Evolutionary conservation across 768 basidiomycete genomes (phyloP).

Genomic region (Fomitopsis serialis): DNA sequence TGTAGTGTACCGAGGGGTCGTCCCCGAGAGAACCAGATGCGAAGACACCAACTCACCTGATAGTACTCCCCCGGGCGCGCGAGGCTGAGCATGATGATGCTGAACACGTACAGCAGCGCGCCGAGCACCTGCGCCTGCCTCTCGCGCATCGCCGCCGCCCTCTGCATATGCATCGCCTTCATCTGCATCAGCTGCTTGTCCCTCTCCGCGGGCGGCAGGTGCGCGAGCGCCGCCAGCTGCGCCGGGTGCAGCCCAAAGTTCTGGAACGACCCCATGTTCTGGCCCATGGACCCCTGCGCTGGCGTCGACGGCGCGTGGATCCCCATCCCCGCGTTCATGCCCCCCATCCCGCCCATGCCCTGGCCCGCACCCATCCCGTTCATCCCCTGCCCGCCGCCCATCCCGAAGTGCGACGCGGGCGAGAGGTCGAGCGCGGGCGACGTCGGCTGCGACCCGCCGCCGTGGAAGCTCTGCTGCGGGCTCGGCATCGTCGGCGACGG

Average conservation of each 20-base stretch:
- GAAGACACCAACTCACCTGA: too few species aligned
- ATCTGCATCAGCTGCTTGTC: conserved; percentile 3
- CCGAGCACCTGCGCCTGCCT: conserved; percentile 8
- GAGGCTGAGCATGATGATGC: too few species aligned
- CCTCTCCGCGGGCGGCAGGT: conserved; percentile 26
- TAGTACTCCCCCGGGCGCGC: too few species aligned
- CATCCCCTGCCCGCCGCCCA: not conserved
- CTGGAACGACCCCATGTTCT: conserved; percentile 3
- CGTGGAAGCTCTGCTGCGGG: conserved; percentile 6
- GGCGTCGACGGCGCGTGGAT: not conserved
- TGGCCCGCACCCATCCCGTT: not conserved
- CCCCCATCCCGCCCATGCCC: not conserved
- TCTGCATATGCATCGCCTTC: conserved; percentile 24
- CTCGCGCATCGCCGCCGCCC: conserved; percentile 14
- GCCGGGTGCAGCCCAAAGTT: not conserved
- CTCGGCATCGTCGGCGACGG: conserved; percentile 6
- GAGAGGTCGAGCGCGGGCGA: not conserved
- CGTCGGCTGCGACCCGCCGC: conserved; percentile 5
- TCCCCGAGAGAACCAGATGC: too few species aligned
- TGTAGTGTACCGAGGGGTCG: too few species aligned
- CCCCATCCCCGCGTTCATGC: not conserved
- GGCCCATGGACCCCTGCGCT: not conserved
- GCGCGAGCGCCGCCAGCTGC: conserved; percentile 22
- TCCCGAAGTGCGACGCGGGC: not conserved
- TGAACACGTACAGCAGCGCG: too few species aligned